These are phyloP conservation scores for Backusella australiensis DNA, from an alignment of 192 early-diverging fungal species.

Conservation along the genomic window DNA sequence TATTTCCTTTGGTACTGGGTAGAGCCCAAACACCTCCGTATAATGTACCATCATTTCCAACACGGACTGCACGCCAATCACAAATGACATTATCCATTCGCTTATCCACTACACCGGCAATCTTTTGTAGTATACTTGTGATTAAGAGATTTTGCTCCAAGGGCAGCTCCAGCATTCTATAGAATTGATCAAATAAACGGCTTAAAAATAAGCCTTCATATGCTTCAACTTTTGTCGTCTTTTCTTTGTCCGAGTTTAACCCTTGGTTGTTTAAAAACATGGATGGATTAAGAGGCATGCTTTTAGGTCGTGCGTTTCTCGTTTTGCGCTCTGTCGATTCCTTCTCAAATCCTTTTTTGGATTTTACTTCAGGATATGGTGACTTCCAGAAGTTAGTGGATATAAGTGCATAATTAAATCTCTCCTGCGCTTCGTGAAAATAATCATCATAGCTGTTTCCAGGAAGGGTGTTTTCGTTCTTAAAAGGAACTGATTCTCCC, in stretches of 20 bases:
- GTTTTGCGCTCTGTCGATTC: slow-evolving; percentile 24
- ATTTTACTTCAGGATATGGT: slow-evolving; percentile 35
- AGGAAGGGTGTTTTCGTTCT: slow-evolving; percentile 16
- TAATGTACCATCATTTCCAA: slow-evolving; percentile 29
- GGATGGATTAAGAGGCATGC: slow-evolving; percentile 1
- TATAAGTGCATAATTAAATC: slow-evolving; percentile 34
- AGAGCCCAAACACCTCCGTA: slow-evolving; percentile 35
- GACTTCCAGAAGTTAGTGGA: slow-evolving; percentile 36
- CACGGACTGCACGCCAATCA: slow-evolving; percentile 34
- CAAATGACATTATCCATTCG: slow-evolving; percentile 37
- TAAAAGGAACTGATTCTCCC: neutral
- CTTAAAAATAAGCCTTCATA: slow-evolving; percentile 56
- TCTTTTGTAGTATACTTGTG: slow-evolving; percentile 52
- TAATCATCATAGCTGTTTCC: slow-evolving; percentile 41
- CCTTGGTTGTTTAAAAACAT: slow-evolving; percentile 11
- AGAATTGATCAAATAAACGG: slow-evolving; percentile 44
- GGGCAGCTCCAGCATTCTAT: slow-evolving; percentile 38
- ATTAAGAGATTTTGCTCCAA: slow-evolving; percentile 58
- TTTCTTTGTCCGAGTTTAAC: neutral
- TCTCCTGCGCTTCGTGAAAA: slow-evolving; percentile 39
- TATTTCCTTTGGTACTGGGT: slow-evolving; percentile 19
- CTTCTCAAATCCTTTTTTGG: slow-evolving; percentile 12
- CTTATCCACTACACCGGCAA: slow-evolving; percentile 48
- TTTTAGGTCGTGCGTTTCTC: slow-evolving; percentile 24
- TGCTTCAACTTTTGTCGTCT: neutral